Base-by-base conservation (phyloP, 176 grass and related monocot genomes). In the Chloris gayana region DNA sequence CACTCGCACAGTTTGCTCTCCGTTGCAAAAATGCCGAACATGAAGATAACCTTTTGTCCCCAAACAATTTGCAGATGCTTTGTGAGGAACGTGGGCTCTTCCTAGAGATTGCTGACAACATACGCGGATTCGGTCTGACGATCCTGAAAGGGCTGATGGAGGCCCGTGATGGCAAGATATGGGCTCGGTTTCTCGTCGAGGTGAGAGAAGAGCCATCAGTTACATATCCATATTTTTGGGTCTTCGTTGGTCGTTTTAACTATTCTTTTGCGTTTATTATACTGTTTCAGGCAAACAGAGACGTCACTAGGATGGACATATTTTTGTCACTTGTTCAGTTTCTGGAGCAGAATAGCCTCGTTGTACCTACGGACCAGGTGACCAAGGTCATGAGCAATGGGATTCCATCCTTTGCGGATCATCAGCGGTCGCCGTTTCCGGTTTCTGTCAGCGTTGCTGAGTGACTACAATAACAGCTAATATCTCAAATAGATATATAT, bases 81-180 rank as follows among this genome's bases (percentile, higher is more conserved):
- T 99, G 96, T n/a, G 90, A 99, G 51, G 88, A 95, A 86, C 85
- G 75, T 7, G 92, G 96, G 1, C 84, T 95, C 85, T 99, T 95
- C 85, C 85, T 99, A 39, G 96, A 99, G 84, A 99, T 99, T 89
- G 92, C 96, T 9, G 92, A 99, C 68, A 91, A 80, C 77, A 95
- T 99, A 46, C 90, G 96, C 15, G 88, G 88, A 46, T 93, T 93
- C 31, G 96, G 92, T 46, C 67, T 99, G 65, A 95, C 92, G n/a
- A 95, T 99, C 71, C 87, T 99, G 64, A 99, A 99, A 71, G 96
- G 96, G 7, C 84, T 91, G 46, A 95, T 99, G 88, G 96, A 99
- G 73, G 81, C 91, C 42, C 84, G 83, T 19, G 90, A 99, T 35
- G 79, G 82, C 46, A 99, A 99, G 89, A 91, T 99, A 79, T 93